Conservation (phyloP, 2,329 filamentous ascomycete genomes). For the Neonectria punicea region DNA sequence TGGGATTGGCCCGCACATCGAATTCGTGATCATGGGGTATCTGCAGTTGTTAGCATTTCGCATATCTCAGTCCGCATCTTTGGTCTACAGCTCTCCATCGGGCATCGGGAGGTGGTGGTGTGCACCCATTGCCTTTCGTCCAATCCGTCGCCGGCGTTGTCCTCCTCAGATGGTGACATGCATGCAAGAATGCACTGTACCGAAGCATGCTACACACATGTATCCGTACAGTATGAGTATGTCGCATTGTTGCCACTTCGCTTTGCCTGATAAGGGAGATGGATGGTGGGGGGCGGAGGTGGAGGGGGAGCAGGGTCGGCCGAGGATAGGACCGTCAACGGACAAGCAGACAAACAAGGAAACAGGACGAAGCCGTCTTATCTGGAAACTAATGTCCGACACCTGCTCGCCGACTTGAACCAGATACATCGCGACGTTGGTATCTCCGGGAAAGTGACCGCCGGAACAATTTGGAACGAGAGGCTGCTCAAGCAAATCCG, state of each 20-base stretch:
- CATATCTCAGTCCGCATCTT: not conserved
- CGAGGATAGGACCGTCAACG: not conserved
- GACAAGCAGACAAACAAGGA: not conserved
- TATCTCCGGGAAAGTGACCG: not conserved
- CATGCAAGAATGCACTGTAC: slow-evolving; percentile 8
- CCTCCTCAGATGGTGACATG: slow-evolving; percentile 4
- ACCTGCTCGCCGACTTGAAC: not conserved
- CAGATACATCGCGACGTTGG: not conserved
- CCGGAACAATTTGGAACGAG: not conserved
- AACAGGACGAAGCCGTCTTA: not conserved
- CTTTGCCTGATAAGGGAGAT: slow-evolving; percentile 7
- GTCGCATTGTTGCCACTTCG: not conserved
- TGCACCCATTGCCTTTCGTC: not conserved
- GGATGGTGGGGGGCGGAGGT: not conserved
- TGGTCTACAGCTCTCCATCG: not conserved
- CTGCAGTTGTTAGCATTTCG: not conserved
- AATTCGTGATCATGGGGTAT: not conserved
- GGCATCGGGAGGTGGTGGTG: not conserved
- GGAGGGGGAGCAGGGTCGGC: not conserved
- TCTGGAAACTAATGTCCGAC: not conserved
- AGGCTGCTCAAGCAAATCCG: not conserved
- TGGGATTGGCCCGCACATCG: not conserved
- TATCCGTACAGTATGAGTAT: not conserved
- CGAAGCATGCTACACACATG: not conserved
- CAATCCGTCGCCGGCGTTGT: slow-evolving; percentile 2